These are phyloP conservation scores for Cucurbita argyrosperma DNA, from an alignment of 306 rosid species.

Conservation along the genomic window DNA sequence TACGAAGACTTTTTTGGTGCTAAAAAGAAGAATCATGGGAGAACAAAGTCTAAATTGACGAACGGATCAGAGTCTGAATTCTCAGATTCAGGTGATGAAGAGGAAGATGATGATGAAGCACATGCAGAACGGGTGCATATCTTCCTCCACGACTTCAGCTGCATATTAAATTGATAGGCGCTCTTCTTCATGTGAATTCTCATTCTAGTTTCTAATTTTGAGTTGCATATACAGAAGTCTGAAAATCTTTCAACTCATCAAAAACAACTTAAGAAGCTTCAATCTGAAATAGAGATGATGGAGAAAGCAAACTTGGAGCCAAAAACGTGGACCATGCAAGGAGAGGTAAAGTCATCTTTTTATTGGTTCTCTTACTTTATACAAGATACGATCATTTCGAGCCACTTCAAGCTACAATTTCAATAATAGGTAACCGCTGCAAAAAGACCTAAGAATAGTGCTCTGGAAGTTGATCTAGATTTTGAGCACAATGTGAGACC, in stretches of 20 bases:
- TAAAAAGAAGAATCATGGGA: slow-evolving; percentile 25
- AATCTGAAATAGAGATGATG: slow-evolving; percentile 56
- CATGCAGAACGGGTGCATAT: slow-evolving; percentile 17
- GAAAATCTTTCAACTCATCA: slow-evolving; percentile 53
- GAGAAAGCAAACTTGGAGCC: slow-evolving; percentile 68
- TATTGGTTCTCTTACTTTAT: neutral
- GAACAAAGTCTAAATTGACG: slow-evolving; percentile 19
- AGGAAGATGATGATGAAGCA: slow-evolving; percentile 27
- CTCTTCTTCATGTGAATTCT: neutral
- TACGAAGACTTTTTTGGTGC: slow-evolving; percentile 60
- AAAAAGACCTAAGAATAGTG: slow-evolving; percentile 77
- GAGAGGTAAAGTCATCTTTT: slow-evolving; percentile 49
- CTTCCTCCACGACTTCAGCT: neutral
- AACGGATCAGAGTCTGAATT: slow-evolving; percentile 29
- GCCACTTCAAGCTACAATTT: slow-evolving; percentile 5
- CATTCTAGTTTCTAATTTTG: neutral
- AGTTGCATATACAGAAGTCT: slow-evolving; percentile 18
- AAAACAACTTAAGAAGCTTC: slow-evolving; percentile 38
- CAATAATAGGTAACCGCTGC: slow-evolving; percentile 60
- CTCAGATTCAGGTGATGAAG: slow-evolving; percentile 24
- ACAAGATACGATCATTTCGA: neutral
- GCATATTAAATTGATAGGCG: neutral
- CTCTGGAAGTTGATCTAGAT: slow-evolving; percentile 76
- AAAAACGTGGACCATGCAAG: slow-evolving; percentile 80
- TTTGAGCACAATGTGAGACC: slow-evolving; percentile 87